Evolutionary conservation across 495 filamentous ascomycete genomes (phyloP).

Genomic region (Penicillium bialowiezense): DNA sequence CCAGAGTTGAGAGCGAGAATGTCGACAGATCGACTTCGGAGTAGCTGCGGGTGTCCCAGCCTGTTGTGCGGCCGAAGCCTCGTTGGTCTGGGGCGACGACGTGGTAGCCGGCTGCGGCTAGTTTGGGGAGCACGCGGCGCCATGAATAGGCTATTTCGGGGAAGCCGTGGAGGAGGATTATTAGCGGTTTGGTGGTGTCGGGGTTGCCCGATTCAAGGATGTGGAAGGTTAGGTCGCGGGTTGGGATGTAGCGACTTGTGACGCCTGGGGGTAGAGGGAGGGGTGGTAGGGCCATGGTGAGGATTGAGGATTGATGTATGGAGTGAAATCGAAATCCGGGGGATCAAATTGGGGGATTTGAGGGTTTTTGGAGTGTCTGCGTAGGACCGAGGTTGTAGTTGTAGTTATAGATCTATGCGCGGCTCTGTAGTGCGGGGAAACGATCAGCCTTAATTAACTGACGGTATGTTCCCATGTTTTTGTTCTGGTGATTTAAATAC

Average conservation of each 20-base stretch:
- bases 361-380: background rate
- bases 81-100: constrained; percentile 67
- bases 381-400: no score
- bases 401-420: no score
- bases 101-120: constrained; percentile 57
- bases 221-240: constrained; percentile 55
- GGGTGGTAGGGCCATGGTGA: constrained; percentile 20
- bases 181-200: constrained; percentile 46
- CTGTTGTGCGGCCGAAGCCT: constrained; percentile 64
- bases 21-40: constrained; percentile 52
- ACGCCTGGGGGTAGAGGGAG: constrained; percentile 53
- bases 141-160: constrained; percentile 69
- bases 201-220: constrained; percentile 52
- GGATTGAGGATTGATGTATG: background rate
- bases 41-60: constrained; percentile 54
- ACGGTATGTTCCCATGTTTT: no score
- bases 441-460: no score
- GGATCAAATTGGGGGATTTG: background rate
- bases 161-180: constrained; percentile 64
- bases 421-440: no score
- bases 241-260: constrained; percentile 49
- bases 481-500: no score
- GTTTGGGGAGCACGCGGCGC: constrained; percentile 57
- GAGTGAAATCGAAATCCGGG: background rate
- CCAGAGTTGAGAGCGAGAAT: constrained; percentile 56